These are phyloP conservation scores for Sclerotinia subarctica DNA, from an alignment of 2,329 filamentous ascomycete genomes.

Conservation along the genomic window DNA sequence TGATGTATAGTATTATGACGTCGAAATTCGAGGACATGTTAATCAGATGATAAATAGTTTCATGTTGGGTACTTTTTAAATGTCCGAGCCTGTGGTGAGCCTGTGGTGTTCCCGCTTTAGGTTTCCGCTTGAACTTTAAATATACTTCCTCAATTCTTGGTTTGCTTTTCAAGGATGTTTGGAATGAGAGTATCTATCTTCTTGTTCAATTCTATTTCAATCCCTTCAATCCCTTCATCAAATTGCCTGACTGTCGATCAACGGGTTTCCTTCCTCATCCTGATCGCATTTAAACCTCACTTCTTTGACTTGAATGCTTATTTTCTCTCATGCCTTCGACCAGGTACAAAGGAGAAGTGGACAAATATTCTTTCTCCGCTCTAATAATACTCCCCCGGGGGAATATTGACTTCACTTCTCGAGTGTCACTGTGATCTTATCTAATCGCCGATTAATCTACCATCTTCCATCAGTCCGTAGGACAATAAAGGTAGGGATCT, in stretches of 20 bases:
- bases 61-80: conserved; percentile 1
- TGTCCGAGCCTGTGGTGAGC: conserved; percentile 6
- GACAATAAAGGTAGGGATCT: not conserved
- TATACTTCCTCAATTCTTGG: no score
- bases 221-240: not conserved
- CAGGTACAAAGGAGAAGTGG: not conserved
- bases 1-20: not conserved
- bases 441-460: conserved; percentile 7
- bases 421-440: conserved; percentile 1
- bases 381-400: not conserved
- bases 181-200: not conserved
- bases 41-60: conserved; percentile 6
- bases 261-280: not conserved
- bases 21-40: not conserved
- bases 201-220: not conserved
- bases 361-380: not conserved
- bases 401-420: not conserved
- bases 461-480: not conserved
- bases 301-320: not conserved
- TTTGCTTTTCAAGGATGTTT: no score
- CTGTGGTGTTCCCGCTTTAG: not conserved
- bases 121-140: conserved; percentile 3
- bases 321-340: no score
- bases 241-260: not conserved
- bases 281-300: not conserved